phyloP scores from a whole-genome alignment of 192 early-diverging fungal genomes.

The Funneliformis mosseae region DNA sequence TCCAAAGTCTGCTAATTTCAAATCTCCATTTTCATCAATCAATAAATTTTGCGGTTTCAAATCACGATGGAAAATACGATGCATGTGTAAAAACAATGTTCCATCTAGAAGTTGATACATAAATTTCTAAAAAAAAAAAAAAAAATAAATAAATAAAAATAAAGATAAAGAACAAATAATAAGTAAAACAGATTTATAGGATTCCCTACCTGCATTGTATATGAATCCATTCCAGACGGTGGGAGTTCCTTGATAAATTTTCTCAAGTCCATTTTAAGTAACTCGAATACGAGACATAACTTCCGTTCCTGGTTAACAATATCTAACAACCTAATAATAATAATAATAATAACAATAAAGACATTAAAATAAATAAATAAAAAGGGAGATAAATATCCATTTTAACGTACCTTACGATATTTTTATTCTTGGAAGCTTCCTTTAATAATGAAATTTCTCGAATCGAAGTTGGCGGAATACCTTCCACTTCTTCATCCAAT shows the following conservation, averaged over 20 bases:
- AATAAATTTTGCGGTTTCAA: slow-evolving; percentile 87
- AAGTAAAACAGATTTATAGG: background rate
- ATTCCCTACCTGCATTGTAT: slow-evolving; percentile 9
- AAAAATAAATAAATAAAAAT: slow-evolving; percentile 34
- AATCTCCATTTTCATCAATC: slow-evolving; percentile 81
- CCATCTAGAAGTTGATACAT: slow-evolving; percentile 88
- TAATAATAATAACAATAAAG: background rate
- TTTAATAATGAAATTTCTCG: slow-evolving; percentile 79
- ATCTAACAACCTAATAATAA: slow-evolving; percentile 60
- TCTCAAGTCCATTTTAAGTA: slow-evolving; percentile 66
- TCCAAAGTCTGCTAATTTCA: slow-evolving; percentile 91
- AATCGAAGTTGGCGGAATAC: slow-evolving; percentile 72
- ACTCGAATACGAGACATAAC: slow-evolving; percentile 86
- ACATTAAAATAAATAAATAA: background rate
- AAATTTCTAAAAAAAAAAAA: slow-evolving; percentile 73
- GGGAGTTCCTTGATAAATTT: background rate
- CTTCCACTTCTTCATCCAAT: slow-evolving; percentile 63
- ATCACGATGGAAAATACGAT: slow-evolving; percentile 72
- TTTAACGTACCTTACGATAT: slow-evolving; percentile 67
- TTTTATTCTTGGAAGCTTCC: slow-evolving; percentile 68
- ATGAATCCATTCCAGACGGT: slow-evolving; percentile 14
- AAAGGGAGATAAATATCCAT: too few relatives aligned
- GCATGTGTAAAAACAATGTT: slow-evolving; percentile 85
- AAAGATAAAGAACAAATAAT: background rate
- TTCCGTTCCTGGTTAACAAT: slow-evolving; percentile 73